These are phyloP conservation scores for Colletotrichum gloeosporioides DNA, from an alignment of 2,329 filamentous ascomycete species.

Conservation along the genomic window DNA sequence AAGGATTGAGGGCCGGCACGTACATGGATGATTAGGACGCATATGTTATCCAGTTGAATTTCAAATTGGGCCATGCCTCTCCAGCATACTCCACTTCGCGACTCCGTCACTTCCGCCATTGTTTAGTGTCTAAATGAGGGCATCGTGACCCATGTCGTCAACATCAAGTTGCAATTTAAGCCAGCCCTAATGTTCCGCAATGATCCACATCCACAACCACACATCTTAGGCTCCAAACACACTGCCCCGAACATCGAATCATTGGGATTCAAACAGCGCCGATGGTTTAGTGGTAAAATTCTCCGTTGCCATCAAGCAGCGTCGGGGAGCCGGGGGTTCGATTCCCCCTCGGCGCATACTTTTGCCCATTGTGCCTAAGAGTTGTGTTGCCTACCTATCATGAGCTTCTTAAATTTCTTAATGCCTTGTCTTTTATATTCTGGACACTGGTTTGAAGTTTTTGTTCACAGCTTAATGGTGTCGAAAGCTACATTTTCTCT, in stretches of 20 bases:
- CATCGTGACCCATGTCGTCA: not conserved
- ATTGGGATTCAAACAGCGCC: not conserved
- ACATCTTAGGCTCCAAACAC: not conserved
- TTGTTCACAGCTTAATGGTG: accelerated
- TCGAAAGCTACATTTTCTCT: not conserved
- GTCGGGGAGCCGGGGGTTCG: conserved; percentile 10
- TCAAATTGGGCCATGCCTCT: not conserved
- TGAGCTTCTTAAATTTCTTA: accelerated
- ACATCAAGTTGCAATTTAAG: not conserved
- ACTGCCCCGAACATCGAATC: accelerated
- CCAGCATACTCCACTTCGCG: not conserved
- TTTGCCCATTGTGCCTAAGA: not conserved
- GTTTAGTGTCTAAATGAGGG: not conserved
- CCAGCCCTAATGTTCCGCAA: not conserved
- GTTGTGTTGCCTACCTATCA: not conserved
- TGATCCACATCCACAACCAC: not conserved
- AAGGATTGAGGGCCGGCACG: not conserved
- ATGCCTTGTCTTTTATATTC: not conserved
- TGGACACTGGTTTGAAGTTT: not conserved
- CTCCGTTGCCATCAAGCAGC: conserved; percentile 8
- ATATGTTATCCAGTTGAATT: not conserved
- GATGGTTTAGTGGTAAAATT: conserved; percentile 16
- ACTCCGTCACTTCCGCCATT: not conserved
- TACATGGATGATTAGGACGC: not conserved
- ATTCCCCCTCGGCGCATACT: not conserved